A percentile compares a stretch with the other conserved stretches of the same genome.
Evolutionary conservation across 441 rosid species (phyloP).

Genomic region (Adansonia madagascariensis): DNA sequence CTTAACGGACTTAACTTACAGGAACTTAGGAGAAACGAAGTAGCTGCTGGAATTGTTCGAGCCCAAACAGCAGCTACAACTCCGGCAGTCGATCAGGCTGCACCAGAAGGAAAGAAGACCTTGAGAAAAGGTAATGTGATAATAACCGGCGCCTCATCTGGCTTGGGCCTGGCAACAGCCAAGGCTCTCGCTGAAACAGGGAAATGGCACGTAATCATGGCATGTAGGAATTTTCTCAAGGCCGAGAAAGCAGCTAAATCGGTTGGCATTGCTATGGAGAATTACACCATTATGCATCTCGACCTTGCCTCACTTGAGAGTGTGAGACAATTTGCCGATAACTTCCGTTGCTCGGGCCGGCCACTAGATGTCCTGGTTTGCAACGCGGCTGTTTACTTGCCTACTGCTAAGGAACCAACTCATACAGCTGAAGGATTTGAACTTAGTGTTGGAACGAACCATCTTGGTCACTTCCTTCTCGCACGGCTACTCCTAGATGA

Average conservation of each 20-base stretch:
- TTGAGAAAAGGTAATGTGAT: conserved; percentile 70
- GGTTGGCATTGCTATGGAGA: conserved; percentile 68
- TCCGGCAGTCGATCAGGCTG: conserved; percentile 51
- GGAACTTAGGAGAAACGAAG: conserved; percentile 44
- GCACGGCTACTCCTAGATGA: conserved; percentile 76
- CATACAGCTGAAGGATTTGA: conserved; percentile 92
- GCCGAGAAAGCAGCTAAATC: conserved; percentile 82
- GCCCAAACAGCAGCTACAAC: conserved; percentile 61
- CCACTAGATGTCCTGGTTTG: conserved; percentile 82
- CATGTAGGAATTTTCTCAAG: conserved; percentile 61
- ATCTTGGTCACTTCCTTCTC: conserved; percentile 83
- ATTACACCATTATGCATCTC: conserved; percentile 79
- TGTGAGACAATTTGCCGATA: conserved; percentile 74
- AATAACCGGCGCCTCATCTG: conserved; percentile 85
- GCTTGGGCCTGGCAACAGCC: conserved; percentile 70
- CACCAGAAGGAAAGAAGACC: conserved; percentile 68
- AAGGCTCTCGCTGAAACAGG: not conserved
- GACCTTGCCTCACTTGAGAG: conserved; percentile 89
- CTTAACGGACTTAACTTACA: conserved; percentile 14
- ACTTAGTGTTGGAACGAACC: conserved; percentile 84
- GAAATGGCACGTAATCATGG: not conserved
- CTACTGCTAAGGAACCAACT: conserved; percentile 82
- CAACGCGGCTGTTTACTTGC: conserved; percentile 84
- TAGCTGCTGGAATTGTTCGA: conserved; percentile 37
- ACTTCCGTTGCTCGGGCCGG: conserved; percentile 44